Evolutionary conservation across 805 yeast species (phyloP), one percentile per base, ranked within the genome.

Genomic region (Lipomyces sp.): DNA sequence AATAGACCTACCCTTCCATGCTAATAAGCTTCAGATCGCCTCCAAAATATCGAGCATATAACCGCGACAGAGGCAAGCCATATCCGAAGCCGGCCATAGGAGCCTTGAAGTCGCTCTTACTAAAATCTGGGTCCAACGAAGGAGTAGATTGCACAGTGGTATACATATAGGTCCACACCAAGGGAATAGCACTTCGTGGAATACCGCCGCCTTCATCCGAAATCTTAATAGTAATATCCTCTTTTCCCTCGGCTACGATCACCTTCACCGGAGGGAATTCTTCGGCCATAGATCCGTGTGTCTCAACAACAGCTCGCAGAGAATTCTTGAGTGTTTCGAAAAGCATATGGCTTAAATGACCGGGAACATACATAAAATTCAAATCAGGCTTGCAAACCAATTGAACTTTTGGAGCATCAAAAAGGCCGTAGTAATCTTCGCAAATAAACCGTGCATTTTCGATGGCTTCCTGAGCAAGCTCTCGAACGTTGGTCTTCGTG

Each of bases 41-140:
- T 5, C 97, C 96, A 75, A 92, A 92, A 76, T 92, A 92, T 69
- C 93, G 87, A 1, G 97, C 93, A 72, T 92, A 92, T 50, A 92
- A 81, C 65, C 97, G 79, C 58, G 95, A 88, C 63, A 92, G 87
- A 1, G 97, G 97, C 72, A 92, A 81, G 0, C 97, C 97, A 74
- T 92, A 93, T 35, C 97, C 97, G 71, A 90, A 89, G 0, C 97
- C 97, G 60, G 97, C 97, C 90, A 92, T 89, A 65, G 97, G 97
- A 0, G 96, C 96, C 75, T 85, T 85, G 79, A 90, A 88, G 65
- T 88, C 89, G 30, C 86, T 81, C 72, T 85, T 86, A 69, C 83
- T 81, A 51, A 80, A 76, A 53, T 86, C 89, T 1, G 85, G 83
- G 66, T 87, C 90, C 59, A 88, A 78, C 30, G 81, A 83, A 0